phyloP scores from a whole-genome alignment of 2,329 filamentous ascomycete species.

The Plectosphaerella plurivora region DNA sequence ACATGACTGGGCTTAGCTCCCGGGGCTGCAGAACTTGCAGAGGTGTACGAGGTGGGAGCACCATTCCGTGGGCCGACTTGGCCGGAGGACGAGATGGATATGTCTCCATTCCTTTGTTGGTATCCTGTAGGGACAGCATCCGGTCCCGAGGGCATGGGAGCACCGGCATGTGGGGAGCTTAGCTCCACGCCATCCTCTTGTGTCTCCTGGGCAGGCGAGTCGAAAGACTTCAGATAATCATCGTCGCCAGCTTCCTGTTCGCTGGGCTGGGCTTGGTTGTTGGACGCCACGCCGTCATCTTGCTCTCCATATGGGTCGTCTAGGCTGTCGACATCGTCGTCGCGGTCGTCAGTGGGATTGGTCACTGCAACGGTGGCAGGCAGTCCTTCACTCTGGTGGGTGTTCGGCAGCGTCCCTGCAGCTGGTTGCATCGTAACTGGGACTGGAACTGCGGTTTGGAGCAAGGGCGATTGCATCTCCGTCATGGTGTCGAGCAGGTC shows the following conservation, averaged over 20 bases:
- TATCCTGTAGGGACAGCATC: too few species aligned
- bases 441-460: not conserved
- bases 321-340: conserved; percentile 35
- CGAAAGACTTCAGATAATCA: conserved; percentile 48
- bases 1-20: not conserved
- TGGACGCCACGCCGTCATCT: conserved; percentile 22
- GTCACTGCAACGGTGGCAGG: not conserved
- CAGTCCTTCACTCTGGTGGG: not conserved
- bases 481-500: conserved; percentile 43
- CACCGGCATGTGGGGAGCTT: too few species aligned
- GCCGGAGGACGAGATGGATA: too few species aligned
- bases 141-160: too few species aligned
- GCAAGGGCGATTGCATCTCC: conserved; percentile 9
- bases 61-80: too few species aligned
- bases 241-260: conserved; percentile 29
- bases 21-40: too few species aligned
- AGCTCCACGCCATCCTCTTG: conserved; percentile 22
- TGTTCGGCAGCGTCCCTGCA: not conserved
- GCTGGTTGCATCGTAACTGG: too few species aligned
- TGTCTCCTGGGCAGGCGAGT: conserved; percentile 36
- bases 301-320: conserved; percentile 42
- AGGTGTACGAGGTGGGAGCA: too few species aligned
- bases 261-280: conserved; percentile 20
- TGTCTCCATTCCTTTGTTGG: too few species aligned
- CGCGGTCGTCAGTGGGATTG: conserved; percentile 18